Conservation (phyloP, 768 basidiomycete species). For the Baorangia bicolor region DNA sequence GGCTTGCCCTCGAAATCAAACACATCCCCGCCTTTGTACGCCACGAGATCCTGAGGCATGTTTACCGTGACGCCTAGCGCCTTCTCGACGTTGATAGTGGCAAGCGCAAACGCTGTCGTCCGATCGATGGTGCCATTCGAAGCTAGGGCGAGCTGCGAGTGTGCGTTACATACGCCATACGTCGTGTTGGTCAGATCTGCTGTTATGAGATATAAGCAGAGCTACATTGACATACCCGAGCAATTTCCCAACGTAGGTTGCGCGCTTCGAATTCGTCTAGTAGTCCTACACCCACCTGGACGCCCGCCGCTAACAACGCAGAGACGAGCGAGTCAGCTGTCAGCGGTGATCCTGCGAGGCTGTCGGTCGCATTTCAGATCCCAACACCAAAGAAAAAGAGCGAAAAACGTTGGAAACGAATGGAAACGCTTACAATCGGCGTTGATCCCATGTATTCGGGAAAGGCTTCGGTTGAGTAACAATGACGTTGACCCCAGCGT, state of each 20-base stretch:
- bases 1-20: constrained; percentile 41
- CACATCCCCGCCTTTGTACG: constrained; percentile 37
- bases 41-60: constrained; percentile 38
- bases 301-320: constrained; percentile 54
- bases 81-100: constrained; percentile 42
- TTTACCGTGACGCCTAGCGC: constrained; percentile 36
- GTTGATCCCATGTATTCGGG: constrained; percentile 63
- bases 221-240: constrained; percentile 32
- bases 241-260: constrained; percentile 38
- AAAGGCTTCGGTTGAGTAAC: constrained; percentile 61
- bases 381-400: not conserved
- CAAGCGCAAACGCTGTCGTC: constrained; percentile 37
- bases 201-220: not conserved
- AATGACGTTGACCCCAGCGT: constrained; percentile 69
- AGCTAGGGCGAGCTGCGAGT: constrained; percentile 37
- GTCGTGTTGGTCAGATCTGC: not conserved
- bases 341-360: constrained; percentile 70
- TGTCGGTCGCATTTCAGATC: constrained; percentile 18
- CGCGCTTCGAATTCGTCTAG: constrained; percentile 32
- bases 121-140: constrained; percentile 38
- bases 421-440: constrained; percentile 50
- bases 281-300: constrained; percentile 61
- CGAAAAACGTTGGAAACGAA: not conserved
- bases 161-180: not conserved
- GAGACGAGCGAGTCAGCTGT: constrained; percentile 54